These are phyloP conservation scores for Euphorbia celastroides DNA, from an alignment of 441 rosid species.

Conservation along the genomic window DNA sequence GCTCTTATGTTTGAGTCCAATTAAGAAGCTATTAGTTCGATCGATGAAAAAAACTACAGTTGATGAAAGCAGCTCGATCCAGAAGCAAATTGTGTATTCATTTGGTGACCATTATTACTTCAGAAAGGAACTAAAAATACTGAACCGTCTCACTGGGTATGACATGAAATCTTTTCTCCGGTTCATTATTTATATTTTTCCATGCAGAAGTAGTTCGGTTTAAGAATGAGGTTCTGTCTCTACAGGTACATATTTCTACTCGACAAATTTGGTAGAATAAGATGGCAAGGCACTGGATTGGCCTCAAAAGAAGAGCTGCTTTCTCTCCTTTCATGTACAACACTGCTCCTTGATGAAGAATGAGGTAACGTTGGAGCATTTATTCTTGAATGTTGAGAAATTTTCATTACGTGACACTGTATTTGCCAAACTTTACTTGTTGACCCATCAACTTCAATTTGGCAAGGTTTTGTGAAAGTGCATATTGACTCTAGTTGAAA, in stretches of 20 bases:
- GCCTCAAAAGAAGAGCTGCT: conserved; percentile 67
- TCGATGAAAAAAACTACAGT: conserved; percentile 46
- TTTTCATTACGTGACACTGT: not conserved
- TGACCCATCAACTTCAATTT: not conserved
- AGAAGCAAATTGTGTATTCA: conserved; percentile 61
- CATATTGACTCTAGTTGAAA: not conserved
- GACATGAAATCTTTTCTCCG: conserved; percentile 21
- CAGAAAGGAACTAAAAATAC: conserved; percentile 66
- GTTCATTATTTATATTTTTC: not conserved
- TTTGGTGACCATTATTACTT: conserved; percentile 88
- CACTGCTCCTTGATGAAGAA: conserved; percentile 56
- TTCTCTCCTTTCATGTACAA: conserved; percentile 67
- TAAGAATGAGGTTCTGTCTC: conserved; percentile 7
- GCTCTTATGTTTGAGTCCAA: conserved; percentile 53
- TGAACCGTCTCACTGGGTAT: conserved; percentile 96
- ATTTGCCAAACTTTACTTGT: not conserved
- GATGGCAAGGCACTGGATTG: conserved; percentile 86
- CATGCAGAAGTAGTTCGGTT: conserved; percentile 5
- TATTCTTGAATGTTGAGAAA: not conserved
- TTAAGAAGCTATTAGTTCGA: conserved; percentile 60
- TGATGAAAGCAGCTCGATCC: conserved; percentile 36
- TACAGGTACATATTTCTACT: conserved; percentile 67
- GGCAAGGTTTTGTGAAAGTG: not conserved
- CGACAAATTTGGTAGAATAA: conserved; percentile 74
- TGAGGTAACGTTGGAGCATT: conserved; percentile 25